Evolutionary conservation across 805 yeast genomes (phyloP).

Genomic region (Jamesozyma lodderae): DNA sequence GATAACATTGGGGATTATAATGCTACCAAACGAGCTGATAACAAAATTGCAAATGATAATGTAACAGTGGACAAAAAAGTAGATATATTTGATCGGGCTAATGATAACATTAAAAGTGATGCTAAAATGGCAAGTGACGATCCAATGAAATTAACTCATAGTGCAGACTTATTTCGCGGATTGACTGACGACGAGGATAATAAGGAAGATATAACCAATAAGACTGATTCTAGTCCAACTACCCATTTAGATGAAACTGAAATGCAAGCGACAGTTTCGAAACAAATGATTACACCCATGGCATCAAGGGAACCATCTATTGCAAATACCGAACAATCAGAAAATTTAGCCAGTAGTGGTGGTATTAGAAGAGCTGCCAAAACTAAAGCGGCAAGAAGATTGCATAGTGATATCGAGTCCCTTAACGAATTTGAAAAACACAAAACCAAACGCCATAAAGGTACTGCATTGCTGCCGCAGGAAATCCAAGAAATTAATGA

Average conservation of each 20-base stretch:
- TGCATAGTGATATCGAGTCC: slow-evolving; percentile 62
- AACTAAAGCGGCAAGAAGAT: slow-evolving; percentile 53
- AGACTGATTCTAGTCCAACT: too few species aligned
- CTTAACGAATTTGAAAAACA: slow-evolving; percentile 56
- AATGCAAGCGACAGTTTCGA: too few species aligned
- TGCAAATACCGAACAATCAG: not conserved
- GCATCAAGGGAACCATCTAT: not conserved
- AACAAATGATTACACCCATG: too few species aligned
- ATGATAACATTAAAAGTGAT: too few species aligned
- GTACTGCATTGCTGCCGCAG: slow-evolving; percentile 30
- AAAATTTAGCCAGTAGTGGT: not conserved
- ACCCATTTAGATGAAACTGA: not conserved
- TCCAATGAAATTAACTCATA: too few species aligned
- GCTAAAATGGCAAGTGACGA: too few species aligned
- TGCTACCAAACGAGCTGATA: too few species aligned
- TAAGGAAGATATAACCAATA: not conserved
- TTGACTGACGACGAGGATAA: slow-evolving; percentile 1
- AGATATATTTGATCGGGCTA: too few species aligned
- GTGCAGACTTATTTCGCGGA: not conserved
- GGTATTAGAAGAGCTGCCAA: slow-evolving; percentile 45
- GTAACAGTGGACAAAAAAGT: too few species aligned
- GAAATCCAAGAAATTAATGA: slow-evolving; percentile 31
- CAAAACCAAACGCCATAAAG: slow-evolving; percentile 31
- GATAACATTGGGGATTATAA: too few species aligned
- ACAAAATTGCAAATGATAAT: too few species aligned